phyloP scores from a whole-genome alignment of 805 yeast species.

The Metschnikowia similis region DNA sequence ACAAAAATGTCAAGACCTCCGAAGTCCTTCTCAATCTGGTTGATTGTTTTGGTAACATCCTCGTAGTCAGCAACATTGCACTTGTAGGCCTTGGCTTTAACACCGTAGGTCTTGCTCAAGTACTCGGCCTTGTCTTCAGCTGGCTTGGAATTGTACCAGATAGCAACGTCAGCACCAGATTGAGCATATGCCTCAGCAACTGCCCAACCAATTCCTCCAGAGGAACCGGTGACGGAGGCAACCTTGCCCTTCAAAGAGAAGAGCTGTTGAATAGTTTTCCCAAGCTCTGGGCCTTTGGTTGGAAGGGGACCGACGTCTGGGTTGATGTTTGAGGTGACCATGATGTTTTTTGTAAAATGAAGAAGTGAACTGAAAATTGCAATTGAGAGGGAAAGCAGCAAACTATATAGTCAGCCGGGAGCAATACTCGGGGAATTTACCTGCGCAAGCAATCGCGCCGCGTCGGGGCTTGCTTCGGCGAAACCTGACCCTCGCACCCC shows the following conservation, averaged over 20 bases:
- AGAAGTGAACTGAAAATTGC: neutral
- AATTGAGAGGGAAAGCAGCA: neutral
- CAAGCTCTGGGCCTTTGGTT: constrained; percentile 45
- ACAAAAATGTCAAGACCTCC: constrained; percentile 80
- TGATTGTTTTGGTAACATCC: constrained; percentile 46
- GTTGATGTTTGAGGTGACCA: constrained; percentile 24
- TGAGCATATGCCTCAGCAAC: constrained; percentile 81
- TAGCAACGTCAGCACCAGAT: constrained; percentile 81
- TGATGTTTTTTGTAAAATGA: constrained; percentile 2
- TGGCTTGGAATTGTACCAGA: constrained; percentile 58
- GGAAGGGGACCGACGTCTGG: constrained; percentile 37
- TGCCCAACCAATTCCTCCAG: constrained; percentile 77
- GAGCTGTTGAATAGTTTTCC: constrained; percentile 55
- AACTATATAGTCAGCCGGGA: constrained; percentile 4
- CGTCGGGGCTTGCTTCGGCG: constrained; percentile 4
- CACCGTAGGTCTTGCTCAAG: constrained; percentile 46
- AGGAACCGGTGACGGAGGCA: constrained; percentile 82
- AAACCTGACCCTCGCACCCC: constrained; percentile 2
- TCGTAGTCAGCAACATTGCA: constrained; percentile 50
- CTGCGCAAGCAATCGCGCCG: constrained; percentile 3
- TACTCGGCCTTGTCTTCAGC: constrained; percentile 55
- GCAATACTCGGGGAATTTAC: constrained; percentile 2
- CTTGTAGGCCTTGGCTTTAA: constrained; percentile 61
- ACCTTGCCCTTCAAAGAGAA: constrained; percentile 79
- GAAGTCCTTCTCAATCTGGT: constrained; percentile 59